Percentiles rank a stretch among this genome's conserved stretches.
These are phyloP conservation scores for Venturia effusa DNA, from an alignment of 2,329 filamentous ascomycete species.

Conservation along the genomic window DNA sequence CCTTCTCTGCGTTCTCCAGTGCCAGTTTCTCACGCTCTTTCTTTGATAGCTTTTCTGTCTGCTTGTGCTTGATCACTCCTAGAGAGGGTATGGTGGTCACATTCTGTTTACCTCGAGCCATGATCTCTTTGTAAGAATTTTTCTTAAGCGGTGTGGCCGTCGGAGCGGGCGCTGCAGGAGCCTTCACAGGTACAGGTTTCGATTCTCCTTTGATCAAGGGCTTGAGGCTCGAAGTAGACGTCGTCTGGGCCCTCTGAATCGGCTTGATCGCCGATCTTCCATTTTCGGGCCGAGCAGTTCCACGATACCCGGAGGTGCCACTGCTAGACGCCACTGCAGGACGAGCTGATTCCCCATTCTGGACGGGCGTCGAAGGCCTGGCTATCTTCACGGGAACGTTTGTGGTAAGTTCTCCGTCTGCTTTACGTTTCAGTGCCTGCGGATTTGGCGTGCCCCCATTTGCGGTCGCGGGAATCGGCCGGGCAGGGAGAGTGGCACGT, in stretches of 20 bases:
- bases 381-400: conserved; percentile 16
- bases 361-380: conserved; percentile 13
- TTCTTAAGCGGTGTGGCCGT: conserved; percentile 49
- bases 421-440: conserved; percentile 27
- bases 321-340: conserved; percentile 12
- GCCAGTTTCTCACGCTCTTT: conserved; percentile 42
- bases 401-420: conserved; percentile 20
- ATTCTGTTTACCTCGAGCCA: conserved; percentile 58
- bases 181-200: conserved; percentile 10
- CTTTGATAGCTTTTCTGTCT: conserved; percentile 51
- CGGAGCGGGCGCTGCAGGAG: conserved; percentile 15
- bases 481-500: conserved; percentile 4
- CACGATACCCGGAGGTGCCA: conserved; percentile 21
- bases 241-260: conserved; percentile 14
- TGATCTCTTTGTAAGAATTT: conserved; percentile 62
- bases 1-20: conserved; percentile 24
- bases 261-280: conserved; percentile 12
- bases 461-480: conserved; percentile 4
- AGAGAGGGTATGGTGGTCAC: conserved; percentile 40
- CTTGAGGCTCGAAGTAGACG: neutral
- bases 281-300: conserved; percentile 23
- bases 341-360: neutral
- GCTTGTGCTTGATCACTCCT: conserved; percentile 65
- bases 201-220: conserved; percentile 12
- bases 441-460: conserved; percentile 17